A percentile compares a stretch with the other conserved stretches of the same genome.
phyloP scores from a whole-genome alignment of 495 filamentous ascomycete species.

The Cladorrhinum samala region DNA sequence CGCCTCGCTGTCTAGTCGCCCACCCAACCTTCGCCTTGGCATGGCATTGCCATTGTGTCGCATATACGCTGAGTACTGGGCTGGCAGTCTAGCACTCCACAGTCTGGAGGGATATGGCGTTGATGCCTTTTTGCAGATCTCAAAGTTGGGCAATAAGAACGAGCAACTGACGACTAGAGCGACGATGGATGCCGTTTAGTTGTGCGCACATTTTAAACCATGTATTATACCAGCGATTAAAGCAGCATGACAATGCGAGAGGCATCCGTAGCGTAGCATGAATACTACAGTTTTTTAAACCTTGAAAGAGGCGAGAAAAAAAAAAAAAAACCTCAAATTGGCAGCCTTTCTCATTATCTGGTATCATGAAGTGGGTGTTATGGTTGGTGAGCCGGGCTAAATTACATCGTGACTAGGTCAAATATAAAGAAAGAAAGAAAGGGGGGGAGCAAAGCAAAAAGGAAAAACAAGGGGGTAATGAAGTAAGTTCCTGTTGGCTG shows the following conservation, averaged over 20 bases:
- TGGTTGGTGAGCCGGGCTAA: slow-evolving; percentile 17
- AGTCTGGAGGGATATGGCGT: slow-evolving; percentile 94
- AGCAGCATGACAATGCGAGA: too few species aligned
- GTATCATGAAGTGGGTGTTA: slow-evolving; percentile 33
- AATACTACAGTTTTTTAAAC: too few species aligned
- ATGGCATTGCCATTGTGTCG: slow-evolving; percentile 92
- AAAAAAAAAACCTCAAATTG: slow-evolving; percentile 8
- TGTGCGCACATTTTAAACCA: too few species aligned
- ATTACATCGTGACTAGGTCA: slow-evolving; percentile 43
- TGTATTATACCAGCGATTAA: too few species aligned
- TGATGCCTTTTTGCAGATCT: slow-evolving; percentile 96
- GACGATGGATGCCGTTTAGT: slow-evolving; percentile 77
- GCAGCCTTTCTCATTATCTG: slow-evolving; percentile 39
- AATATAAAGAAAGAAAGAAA: slow-evolving; percentile 23
- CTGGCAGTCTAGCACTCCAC: slow-evolving; percentile 84
- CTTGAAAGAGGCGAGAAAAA: neutral
- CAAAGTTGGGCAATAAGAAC: slow-evolving; percentile 96
- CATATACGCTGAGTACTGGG: slow-evolving; percentile 98
- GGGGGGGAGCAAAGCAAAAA: slow-evolving; percentile 10
- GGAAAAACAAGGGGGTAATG: neutral
- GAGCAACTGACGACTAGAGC: slow-evolving; percentile 89
- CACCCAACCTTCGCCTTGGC: slow-evolving; percentile 81
- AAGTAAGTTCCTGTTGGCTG: neutral
- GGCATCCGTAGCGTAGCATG: too few species aligned
- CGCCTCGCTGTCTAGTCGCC: slow-evolving; percentile 67